Percentiles rank a stretch among this genome's conserved stretches.
Evolutionary conservation across 1,139 yeast genomes (phyloP).

Genomic region (Spathaspora jeffriesii): DNA sequence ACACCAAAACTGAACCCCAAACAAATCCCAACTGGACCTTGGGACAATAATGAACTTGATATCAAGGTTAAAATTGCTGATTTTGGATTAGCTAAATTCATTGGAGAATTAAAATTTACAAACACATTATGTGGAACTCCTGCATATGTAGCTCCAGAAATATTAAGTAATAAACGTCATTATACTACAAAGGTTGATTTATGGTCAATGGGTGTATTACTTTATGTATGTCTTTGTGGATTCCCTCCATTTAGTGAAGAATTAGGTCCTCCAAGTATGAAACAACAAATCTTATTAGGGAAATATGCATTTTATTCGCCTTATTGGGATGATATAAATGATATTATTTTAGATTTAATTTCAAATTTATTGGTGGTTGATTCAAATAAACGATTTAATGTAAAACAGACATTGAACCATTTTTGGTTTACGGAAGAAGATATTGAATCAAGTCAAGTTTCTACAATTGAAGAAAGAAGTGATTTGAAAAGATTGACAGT

Average conservation of each 20-base stretch:
- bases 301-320: constrained; percentile 77
- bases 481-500: constrained; percentile 6
- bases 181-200: constrained; percentile 74
- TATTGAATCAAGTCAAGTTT: background rate
- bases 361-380: constrained; percentile 60
- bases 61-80: constrained; percentile 77
- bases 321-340: constrained; percentile 73
- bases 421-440: constrained; percentile 47
- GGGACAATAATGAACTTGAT: constrained; percentile 64
- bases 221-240: constrained; percentile 79
- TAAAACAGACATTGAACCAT: constrained; percentile 53
- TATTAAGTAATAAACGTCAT: constrained; percentile 50
- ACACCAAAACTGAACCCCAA: constrained; percentile 39
- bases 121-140: constrained; percentile 84
- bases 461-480: background rate
- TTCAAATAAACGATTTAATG: constrained; percentile 53
- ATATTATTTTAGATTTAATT: constrained; percentile 64
- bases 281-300: constrained; percentile 68
- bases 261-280: constrained; percentile 76
- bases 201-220: constrained; percentile 79
- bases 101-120: constrained; percentile 75
- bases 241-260: constrained; percentile 87
- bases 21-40: constrained; percentile 68
- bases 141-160: constrained; percentile 84
- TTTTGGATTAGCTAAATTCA: constrained; percentile 77